These are phyloP conservation scores for Pseudogymnoascus sp. DNA, from an alignment of 2,329 filamentous ascomycete genomes.

Conservation along the genomic window DNA sequence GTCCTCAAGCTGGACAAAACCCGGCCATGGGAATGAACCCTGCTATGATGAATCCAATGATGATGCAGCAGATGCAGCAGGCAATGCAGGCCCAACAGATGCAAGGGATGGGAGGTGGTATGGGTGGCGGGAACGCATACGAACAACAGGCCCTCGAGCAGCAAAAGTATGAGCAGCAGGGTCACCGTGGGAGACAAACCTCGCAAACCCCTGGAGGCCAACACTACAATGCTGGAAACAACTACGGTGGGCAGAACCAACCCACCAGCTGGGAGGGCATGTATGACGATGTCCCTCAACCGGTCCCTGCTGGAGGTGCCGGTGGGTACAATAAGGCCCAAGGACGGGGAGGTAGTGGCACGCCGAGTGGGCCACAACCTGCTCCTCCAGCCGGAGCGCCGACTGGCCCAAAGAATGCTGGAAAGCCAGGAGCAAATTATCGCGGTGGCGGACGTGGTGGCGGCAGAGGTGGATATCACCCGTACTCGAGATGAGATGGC, in stretches of 20 bases:
- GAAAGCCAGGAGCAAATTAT: constrained; percentile 85
- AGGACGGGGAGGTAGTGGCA: constrained; percentile 24
- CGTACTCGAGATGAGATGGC: constrained; percentile 48
- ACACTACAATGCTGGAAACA: constrained; percentile 21
- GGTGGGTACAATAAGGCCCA: constrained; percentile 26
- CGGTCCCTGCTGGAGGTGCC: constrained; percentile 50
- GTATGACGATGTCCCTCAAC: constrained; percentile 93
- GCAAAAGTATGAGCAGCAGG: constrained; percentile 69
- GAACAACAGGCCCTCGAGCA: constrained; percentile 71
- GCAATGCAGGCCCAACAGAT: constrained; percentile 23
- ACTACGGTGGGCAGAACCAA: constrained; percentile 26
- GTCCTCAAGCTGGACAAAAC: constrained; percentile 21
- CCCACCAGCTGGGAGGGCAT: constrained; percentile 95
- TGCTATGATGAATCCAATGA: constrained; percentile 50
- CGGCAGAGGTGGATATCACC: constrained; percentile 70
- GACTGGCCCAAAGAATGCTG: constrained; percentile 92
- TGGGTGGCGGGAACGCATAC: constrained; percentile 43
- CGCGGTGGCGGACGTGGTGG: constrained; percentile 77
- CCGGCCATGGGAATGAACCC: constrained; percentile 31
- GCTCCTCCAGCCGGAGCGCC: constrained; percentile 74
- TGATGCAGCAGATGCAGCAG: constrained; percentile 36
- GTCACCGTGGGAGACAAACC: constrained; percentile 39
- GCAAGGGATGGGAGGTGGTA: constrained; percentile 34
- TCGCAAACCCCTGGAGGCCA: constrained; percentile 32
- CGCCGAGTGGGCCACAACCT: constrained; percentile 33